Evolutionary conservation across 2,329 filamentous ascomycete genomes (phyloP), one percentile per base, ranked within the genome.

Genomic region (Rhinocladiella similis): DNA sequence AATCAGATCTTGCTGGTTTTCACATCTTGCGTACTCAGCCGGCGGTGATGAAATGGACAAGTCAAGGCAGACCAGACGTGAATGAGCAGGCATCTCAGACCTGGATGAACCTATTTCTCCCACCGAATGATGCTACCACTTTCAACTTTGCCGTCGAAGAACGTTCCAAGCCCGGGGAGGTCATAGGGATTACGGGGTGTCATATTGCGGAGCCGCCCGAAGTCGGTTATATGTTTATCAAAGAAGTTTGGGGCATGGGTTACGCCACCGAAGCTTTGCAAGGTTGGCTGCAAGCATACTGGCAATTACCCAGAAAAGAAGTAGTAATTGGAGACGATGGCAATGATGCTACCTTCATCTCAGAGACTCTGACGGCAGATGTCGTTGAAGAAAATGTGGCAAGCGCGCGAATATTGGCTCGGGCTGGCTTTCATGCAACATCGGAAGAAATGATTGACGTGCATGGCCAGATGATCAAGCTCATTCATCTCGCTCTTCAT

Each of bases 21-120:
- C 73, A 83, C 60, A 70, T 70, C 19, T 72, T 89, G 51, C 82
- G 85, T 20, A 75, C 73, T 13, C 76, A 85, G 66, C 76, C 78
- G 3, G 83, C 85, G 62, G 82, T 86, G 46, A 89, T 89, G 86
- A 69, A 69, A 53, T 85, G 80, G 76, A 85, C 84, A 51, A 52
- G 59, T 2, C 61, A 66, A 61, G 78, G 76, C 55, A 54, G 63
- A 7, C 62, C 72, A 7, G 80, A 86, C 69, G 58, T 65, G 51
- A 71, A 78, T 63, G 47, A 76, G 1, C 75, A 72, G 1, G 73
- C 76, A 54, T 81, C 82, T 9, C 70, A 69, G 56, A 63, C 57
- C 20, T 75, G 66, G 48, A 65, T 83, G 47, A 67, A 68, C 3
- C 62, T 60, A 10, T 76, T 73, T 29, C 67, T 83, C n/a, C 72